A percentile compares a stretch with the other conserved stretches of the same genome.
Conservation (phyloP, 78 protist species). For the Dictyostelium citrinum region DNA sequence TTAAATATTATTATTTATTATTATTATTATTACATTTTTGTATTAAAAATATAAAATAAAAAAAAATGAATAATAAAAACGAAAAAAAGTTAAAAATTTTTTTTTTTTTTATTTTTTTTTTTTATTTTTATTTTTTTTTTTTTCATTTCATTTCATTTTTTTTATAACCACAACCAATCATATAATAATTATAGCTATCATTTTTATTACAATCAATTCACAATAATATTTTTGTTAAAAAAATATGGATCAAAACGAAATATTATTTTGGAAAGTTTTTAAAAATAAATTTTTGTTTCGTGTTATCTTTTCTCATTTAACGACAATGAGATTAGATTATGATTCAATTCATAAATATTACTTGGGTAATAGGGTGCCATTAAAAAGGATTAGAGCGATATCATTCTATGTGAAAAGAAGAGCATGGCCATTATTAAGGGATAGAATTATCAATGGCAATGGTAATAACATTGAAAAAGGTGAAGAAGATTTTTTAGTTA, state of each 20-base stretch:
- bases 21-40: too few species aligned
- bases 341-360: neutral
- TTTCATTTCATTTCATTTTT: too few species aligned
- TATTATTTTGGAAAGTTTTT: neutral
- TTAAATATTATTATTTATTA: too few species aligned
- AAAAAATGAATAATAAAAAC: too few species aligned
- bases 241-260: neutral
- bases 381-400: neutral
- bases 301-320: neutral
- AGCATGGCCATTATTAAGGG: neutral
- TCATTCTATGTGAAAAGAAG: neutral
- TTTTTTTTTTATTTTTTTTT: too few species aligned
- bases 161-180: too few species aligned
- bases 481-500: neutral
- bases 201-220: too few species aligned
- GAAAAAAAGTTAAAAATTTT: too few species aligned
- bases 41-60: too few species aligned
- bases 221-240: too few species aligned
- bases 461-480: neutral
- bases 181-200: too few species aligned
- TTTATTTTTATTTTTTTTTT: too few species aligned
- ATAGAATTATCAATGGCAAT: neutral
- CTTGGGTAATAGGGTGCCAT: neutral
- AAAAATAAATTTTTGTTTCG: neutral
- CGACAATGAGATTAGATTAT: neutral